Base-by-base conservation (phyloP, 2,329 filamentous ascomycete species). In the Aspergillus transmontanensis region DNA sequence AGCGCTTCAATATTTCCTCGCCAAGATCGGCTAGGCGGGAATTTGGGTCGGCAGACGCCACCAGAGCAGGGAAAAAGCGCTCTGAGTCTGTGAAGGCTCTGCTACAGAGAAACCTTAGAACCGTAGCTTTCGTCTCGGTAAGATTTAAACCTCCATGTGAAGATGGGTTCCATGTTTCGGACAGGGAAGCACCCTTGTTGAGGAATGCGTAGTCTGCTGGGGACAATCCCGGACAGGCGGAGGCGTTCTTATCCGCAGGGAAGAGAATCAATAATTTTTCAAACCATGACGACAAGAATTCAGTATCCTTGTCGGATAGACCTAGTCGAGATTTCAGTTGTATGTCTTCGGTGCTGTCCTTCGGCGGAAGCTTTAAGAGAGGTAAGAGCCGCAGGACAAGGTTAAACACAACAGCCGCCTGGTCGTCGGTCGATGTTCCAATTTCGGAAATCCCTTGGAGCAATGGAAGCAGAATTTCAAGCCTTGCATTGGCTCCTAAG, bases 1-100 rank as follows among this genome's bases (percentile, higher is more conserved):
- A 90, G 67, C 94, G 85, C 78, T 97, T 99, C 67, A 98, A 79
- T 56, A 96, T 87, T 70, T 97, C 93, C 61, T 97, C 93, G 0
- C 92, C 94, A n/a, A 92, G 81, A n/a, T 90, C 88, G 12, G 91
- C 89, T 43, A 97, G 89, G 10, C 90, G 87, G 41, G 89, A 92
- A 68, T 97, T 95, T 1, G 89, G 82, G 77, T 94, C 94, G 0
- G 93, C 89, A 30, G 93, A 90, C 6, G 94, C 93, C 74, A 91
- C 93, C 1, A 98, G 79, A 0, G 93, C 90, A 0, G 94, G 90
- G 14, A 97, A 77, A 70, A 97, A 93, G 36, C 93, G 89, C 73
- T 98, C 92, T 0, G 87, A 80, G 65, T 97, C 93, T 0, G 82
- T 89, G 76, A 99, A 98, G 7, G 94, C 89, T 5, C 92, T 93